Conservation (phyloP, 2,329 filamentous ascomycete genomes). For the Ophiocordyceps australis region DNA sequence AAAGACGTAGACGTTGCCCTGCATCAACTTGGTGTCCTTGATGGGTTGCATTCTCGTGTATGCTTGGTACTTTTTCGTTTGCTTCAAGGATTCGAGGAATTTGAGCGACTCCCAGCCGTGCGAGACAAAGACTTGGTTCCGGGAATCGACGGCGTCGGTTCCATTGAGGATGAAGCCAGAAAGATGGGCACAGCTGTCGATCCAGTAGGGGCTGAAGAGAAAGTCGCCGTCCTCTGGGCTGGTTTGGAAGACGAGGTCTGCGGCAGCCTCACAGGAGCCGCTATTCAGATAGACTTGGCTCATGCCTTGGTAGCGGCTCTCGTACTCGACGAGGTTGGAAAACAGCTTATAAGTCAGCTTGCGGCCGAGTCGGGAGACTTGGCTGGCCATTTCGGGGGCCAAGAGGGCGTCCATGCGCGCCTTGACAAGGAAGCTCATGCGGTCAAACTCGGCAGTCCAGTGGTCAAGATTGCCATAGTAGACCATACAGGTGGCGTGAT, state of each 20-base stretch:
- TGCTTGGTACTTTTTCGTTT: conserved; percentile 29
- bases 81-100: conserved; percentile 26
- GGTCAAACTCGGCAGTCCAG: neutral
- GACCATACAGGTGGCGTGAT: neutral
- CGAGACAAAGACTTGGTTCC: conserved; percentile 34
- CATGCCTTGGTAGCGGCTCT: conserved; percentile 3
- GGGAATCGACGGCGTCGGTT: conserved; percentile 34
- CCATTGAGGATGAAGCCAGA: conserved; percentile 37
- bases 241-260: conserved; percentile 1
- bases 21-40: conserved; percentile 15
- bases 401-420: neutral
- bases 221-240: conserved; percentile 2
- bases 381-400: conserved; percentile 30
- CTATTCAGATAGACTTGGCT: conserved; percentile 3
- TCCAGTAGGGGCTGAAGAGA: conserved; percentile 1
- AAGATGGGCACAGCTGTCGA: conserved; percentile 3
- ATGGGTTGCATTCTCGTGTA: conserved; percentile 34
- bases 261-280: conserved; percentile 1
- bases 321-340: conserved; percentile 1
- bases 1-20: conserved; percentile 34
- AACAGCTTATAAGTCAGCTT: conserved; percentile 13
- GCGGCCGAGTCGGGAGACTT: neutral
- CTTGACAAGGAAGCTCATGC: neutral
- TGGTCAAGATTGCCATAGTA: neutral
- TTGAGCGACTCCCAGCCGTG: conserved; percentile 36